Conservation (phyloP, 352 stramenopile species). For the Phytophthora pluvialis region DNA sequence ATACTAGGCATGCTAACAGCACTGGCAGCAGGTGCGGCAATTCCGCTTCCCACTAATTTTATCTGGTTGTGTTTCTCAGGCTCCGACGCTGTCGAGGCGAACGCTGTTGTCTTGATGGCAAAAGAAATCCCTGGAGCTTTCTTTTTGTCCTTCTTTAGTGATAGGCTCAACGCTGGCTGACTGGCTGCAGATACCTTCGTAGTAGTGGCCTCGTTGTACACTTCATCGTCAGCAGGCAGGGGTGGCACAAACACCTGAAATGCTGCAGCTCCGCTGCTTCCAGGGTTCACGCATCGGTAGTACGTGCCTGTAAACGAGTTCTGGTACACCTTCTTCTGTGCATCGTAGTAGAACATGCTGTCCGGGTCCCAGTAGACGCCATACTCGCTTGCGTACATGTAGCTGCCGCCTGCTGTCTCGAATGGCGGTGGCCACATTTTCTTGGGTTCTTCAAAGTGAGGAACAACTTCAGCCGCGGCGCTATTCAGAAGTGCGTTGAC, state of each 20-base stretch:
- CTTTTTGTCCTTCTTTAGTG: slow-evolving; percentile 73
- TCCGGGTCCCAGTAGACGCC: slow-evolving; percentile 83
- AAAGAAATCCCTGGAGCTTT: slow-evolving; percentile 63
- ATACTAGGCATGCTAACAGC: slow-evolving; percentile 24
- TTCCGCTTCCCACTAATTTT: slow-evolving; percentile 1
- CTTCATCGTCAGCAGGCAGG: slow-evolving; percentile 50
- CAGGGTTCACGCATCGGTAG: slow-evolving; percentile 48
- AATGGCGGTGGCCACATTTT: slow-evolving; percentile 83
- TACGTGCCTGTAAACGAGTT: slow-evolving; percentile 76
- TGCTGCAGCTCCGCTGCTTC: slow-evolving; percentile 25
- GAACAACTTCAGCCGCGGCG: slow-evolving; percentile 62
- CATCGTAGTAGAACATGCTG: slow-evolving; percentile 88
- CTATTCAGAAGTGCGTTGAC: slow-evolving; percentile 65
- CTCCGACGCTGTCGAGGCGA: slow-evolving; percentile 13
- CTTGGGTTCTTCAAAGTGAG: slow-evolving; percentile 71
- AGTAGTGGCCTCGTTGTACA: slow-evolving; percentile 26
- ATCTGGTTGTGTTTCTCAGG: slow-evolving; percentile 11
- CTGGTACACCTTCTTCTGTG: slow-evolving; percentile 77
- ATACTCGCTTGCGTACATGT: slow-evolving; percentile 68
- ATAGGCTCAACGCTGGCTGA: slow-evolving; percentile 35
- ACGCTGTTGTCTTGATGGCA: slow-evolving; percentile 52
- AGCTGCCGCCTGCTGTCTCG: slow-evolving; percentile 79
- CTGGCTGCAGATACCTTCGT: slow-evolving; percentile 28
- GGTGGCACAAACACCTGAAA: slow-evolving; percentile 65
- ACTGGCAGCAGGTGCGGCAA: slow-evolving; percentile 9